Evolutionary conservation across 192 early-diverging fungal genomes (phyloP).

Genomic region (Dissophora globulifera): DNA sequence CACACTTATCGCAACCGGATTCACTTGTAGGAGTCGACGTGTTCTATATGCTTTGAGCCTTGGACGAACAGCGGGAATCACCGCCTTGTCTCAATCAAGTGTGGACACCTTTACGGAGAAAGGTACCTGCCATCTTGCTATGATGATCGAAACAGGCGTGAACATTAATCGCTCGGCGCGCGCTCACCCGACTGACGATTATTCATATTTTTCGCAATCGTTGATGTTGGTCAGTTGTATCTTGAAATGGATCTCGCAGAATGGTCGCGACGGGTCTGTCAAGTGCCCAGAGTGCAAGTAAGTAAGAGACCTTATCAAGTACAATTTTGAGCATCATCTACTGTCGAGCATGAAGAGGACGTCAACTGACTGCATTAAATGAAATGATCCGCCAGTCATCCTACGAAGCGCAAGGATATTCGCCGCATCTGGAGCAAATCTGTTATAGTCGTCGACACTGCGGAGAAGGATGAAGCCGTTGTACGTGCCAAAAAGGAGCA

Average conservation of each 20-base stretch:
- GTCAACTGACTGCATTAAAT: no score
- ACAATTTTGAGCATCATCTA: no score
- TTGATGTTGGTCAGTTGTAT: constrained; percentile 32
- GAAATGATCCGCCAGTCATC: constrained; percentile 6
- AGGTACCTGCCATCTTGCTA: constrained; percentile 9
- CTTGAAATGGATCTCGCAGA: constrained; percentile 38
- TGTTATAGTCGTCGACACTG: constrained; percentile 38
- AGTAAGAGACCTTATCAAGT: no score
- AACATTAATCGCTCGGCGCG: no score
- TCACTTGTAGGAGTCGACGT: constrained; percentile 29
- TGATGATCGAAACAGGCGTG: background rate
- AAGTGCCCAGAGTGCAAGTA: constrained; percentile 61
- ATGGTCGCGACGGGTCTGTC: background rate
- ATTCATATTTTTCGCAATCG: background rate
- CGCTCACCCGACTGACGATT: background rate
- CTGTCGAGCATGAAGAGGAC: no score
- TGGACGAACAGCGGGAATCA: constrained; percentile 51
- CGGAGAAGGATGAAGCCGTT: constrained; percentile 32
- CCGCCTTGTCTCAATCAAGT: constrained; percentile 47
- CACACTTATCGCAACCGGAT: background rate
- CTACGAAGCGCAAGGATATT: constrained; percentile 31
- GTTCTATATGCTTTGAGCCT: constrained; percentile 51
- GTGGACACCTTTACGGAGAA: constrained; percentile 53
- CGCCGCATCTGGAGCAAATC: constrained; percentile 52
- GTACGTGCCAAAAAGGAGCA: constrained; percentile 22